Percentiles rank a stretch among this genome's conserved stretches.
Evolutionary conservation across 192 early-diverging fungal species (phyloP).

Genomic region (Coemansia asiatica): DNA sequence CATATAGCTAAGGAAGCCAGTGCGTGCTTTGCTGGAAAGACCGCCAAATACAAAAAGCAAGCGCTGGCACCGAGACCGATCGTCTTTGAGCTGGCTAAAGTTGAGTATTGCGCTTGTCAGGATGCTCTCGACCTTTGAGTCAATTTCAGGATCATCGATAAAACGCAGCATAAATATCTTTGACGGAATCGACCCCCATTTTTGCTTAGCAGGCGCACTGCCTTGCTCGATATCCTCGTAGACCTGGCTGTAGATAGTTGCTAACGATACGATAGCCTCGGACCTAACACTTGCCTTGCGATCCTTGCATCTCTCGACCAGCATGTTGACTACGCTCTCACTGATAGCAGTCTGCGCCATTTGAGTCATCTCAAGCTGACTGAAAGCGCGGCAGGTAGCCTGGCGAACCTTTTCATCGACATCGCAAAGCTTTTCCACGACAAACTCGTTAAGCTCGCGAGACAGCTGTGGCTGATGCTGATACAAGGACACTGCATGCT

Average conservation of each 20-base stretch:
- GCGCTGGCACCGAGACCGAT: constrained; percentile 55
- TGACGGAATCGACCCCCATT: constrained; percentile 83
- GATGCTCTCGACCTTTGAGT: constrained; percentile 55
- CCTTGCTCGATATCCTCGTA: constrained; percentile 71
- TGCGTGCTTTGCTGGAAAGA: constrained; percentile 67
- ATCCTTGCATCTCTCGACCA: constrained; percentile 85
- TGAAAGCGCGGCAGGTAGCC: constrained; percentile 68
- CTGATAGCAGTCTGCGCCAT: constrained; percentile 58
- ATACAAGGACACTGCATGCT: constrained; percentile 63
- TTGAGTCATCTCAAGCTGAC: constrained; percentile 64
- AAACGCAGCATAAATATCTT: constrained; percentile 82
- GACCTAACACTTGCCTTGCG: constrained; percentile 74
- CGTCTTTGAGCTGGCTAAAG: constrained; percentile 47
- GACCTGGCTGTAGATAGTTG: constrained; percentile 70
- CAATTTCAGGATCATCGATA: constrained; percentile 77
- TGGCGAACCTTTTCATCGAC: constrained; percentile 91
- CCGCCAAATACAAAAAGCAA: constrained; percentile 66
- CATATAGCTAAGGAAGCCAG: constrained; percentile 76
- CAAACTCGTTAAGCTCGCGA: constrained; percentile 65
- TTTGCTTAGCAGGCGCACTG: constrained; percentile 58
- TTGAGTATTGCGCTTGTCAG: constrained; percentile 47
- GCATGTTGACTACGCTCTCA: constrained; percentile 58
- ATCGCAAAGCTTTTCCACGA: constrained; percentile 75
- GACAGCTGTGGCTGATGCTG: constrained; percentile 70
- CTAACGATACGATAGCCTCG: constrained; percentile 74